These are phyloP conservation scores for Septoria petroselini DNA, from an alignment of 2,329 filamentous ascomycete species.

Conservation along the genomic window DNA sequence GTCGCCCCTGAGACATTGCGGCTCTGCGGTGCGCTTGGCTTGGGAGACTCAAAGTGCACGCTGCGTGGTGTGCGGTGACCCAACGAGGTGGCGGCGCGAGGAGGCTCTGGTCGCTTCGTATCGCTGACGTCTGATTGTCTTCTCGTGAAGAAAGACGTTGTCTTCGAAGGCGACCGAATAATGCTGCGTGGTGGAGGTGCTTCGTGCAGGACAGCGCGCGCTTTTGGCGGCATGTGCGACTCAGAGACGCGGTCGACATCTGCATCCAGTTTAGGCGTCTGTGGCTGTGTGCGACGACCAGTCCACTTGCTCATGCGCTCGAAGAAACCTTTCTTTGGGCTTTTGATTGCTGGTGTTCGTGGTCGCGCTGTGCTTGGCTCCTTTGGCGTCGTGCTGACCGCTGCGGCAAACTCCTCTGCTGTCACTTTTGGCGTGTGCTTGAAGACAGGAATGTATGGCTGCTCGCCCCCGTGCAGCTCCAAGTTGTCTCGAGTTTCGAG, in stretches of 20 bases:
- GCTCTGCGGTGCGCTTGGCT: slow-evolving; percentile 16
- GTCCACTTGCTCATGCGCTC: slow-evolving; percentile 26
- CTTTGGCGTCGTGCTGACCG: slow-evolving; percentile 16
- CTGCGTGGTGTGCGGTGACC: slow-evolving; percentile 14
- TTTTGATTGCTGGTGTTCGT: slow-evolving; percentile 31
- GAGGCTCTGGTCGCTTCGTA: slow-evolving; percentile 9
- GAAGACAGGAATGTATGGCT: slow-evolving; percentile 33
- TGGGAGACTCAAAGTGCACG: slow-evolving; percentile 21
- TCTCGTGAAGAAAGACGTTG: slow-evolving; percentile 27
- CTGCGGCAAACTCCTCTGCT: slow-evolving; percentile 24
- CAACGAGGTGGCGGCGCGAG: slow-evolving; percentile 18
- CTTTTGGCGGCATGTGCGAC: slow-evolving; percentile 34
- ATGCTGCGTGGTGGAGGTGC: slow-evolving; percentile 23
- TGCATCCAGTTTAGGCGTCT: slow-evolving; percentile 4
- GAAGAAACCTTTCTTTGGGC: slow-evolving; percentile 44
- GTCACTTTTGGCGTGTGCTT: slow-evolving; percentile 28
- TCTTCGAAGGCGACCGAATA: slow-evolving; percentile 34
- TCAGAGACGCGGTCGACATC: slow-evolving; percentile 8
- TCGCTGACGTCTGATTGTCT: slow-evolving; percentile 17
- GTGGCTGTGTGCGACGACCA: slow-evolving; percentile 12
- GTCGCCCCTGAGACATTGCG: slow-evolving; percentile 8
- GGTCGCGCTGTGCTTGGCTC: slow-evolving; percentile 8
- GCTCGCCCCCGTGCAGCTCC: slow-evolving; percentile 33
- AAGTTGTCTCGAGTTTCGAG: slow-evolving; percentile 43
- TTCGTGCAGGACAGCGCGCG: slow-evolving; percentile 39